phyloP scores from a whole-genome alignment of 306 rosid species.

The Cicer judaicum region DNA sequence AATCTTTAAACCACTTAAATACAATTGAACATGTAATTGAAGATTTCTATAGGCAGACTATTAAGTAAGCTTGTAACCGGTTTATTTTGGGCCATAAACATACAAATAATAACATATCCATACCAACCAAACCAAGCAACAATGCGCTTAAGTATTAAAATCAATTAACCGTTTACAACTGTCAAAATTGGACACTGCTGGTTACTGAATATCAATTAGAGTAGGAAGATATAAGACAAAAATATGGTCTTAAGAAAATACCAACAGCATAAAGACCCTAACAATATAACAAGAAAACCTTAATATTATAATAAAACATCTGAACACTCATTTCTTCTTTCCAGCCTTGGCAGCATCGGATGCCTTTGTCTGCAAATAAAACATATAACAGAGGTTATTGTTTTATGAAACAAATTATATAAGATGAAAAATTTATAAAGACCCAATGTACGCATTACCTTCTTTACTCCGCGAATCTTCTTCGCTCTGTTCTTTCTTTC shows the following conservation, averaged over 20 bases:
- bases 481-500: constrained; percentile 87
- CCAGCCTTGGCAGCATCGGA: constrained; percentile 83
- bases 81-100: too few relatives aligned
- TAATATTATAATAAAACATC: constrained; percentile 19
- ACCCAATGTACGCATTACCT: constrained; percentile 50
- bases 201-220: too few relatives aligned
- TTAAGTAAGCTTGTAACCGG: too few relatives aligned
- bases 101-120: too few relatives aligned
- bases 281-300: constrained; percentile 13
- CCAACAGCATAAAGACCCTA: constrained; percentile 39
- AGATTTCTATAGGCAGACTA: too few relatives aligned
- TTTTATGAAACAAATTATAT: neutral
- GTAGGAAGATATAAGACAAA: constrained; percentile 38
- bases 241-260: constrained; percentile 33
- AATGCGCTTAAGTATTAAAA: too few relatives aligned
- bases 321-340: constrained; percentile 74
- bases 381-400: constrained; percentile 8
- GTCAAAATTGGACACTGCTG: too few relatives aligned
- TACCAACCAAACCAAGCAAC: too few relatives aligned
- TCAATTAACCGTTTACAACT: too few relatives aligned
- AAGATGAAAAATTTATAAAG: neutral
- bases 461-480: constrained; percentile 90
- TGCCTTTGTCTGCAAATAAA: constrained; percentile 75
- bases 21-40: too few relatives aligned
- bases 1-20: too few relatives aligned